These are phyloP conservation scores for Phlegmacium glaucopus DNA, from an alignment of 768 basidiomycete species.

Conservation along the genomic window DNA sequence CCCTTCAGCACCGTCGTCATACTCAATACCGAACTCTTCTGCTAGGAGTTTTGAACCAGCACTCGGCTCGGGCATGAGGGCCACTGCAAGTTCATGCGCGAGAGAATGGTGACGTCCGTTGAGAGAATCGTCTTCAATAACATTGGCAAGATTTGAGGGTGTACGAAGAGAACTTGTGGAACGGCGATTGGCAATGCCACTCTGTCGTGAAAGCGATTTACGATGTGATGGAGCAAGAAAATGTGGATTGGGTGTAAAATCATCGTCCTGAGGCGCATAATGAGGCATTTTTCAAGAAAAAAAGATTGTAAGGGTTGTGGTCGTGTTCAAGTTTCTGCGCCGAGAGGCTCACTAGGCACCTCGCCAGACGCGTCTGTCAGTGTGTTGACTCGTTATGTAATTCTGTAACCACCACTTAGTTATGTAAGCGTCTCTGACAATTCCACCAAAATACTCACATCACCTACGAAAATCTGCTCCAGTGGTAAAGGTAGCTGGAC, in stretches of 20 bases:
- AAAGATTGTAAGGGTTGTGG: conserved; percentile 11
- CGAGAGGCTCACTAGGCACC: conserved; percentile 3
- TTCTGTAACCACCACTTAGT: too few species aligned
- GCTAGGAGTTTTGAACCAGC: conserved; percentile 74
- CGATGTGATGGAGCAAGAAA: conserved; percentile 30
- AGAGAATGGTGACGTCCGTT: conserved; percentile 55
- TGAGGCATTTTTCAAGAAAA: conserved; percentile 24
- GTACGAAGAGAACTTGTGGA: conserved; percentile 51
- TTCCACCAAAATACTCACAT: too few species aligned
- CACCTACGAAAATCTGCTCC: too few species aligned
- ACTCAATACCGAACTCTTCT: conserved; percentile 88
- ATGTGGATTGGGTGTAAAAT: conserved; percentile 26
- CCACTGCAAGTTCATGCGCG: conserved; percentile 84
- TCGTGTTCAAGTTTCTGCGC: conserved; percentile 9
- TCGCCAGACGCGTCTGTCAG: too few species aligned
- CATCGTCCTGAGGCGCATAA: conserved; percentile 29
- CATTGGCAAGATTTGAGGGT: conserved; percentile 33
- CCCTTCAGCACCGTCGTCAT: conserved; percentile 83
- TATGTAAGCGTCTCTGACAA: too few species aligned
- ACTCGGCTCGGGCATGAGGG: conserved; percentile 84
- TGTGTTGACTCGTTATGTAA: too few species aligned
- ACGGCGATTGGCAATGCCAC: conserved; percentile 33
- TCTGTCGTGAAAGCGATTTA: conserved; percentile 34
- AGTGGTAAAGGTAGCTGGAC: too few species aligned
- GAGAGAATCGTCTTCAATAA: conserved; percentile 38